phyloP scores from a whole-genome alignment of 441 rosid species.

The Syzygium malaccense region DNA sequence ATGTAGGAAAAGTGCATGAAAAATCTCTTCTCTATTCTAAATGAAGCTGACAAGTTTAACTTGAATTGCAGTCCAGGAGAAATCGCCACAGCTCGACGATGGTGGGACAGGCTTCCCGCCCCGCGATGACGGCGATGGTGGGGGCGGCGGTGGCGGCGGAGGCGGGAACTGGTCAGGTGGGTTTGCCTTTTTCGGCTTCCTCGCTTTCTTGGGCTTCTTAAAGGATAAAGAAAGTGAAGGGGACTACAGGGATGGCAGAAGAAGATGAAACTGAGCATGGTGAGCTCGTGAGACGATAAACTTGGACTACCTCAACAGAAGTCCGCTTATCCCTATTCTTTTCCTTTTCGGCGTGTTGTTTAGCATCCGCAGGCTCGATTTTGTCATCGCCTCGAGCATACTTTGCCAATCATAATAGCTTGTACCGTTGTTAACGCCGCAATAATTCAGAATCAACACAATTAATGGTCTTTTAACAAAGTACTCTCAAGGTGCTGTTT shows the following conservation, averaged over 20 bases:
- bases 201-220: constrained; percentile 71
- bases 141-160: constrained; percentile 82
- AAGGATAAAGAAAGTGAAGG: constrained; percentile 69
- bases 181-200: constrained; percentile 79
- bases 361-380: background rate
- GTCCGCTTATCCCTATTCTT: background rate
- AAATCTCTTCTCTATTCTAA: background rate
- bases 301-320: background rate
- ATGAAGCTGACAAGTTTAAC: background rate
- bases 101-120: constrained; percentile 80
- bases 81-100: constrained; percentile 63
- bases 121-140: constrained; percentile 63
- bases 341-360: background rate
- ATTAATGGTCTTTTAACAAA: background rate
- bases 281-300: background rate
- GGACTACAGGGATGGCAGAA: constrained; percentile 20
- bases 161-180: constrained; percentile 89
- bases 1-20: background rate
- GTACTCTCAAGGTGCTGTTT: background rate
- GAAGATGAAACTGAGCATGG: constrained; percentile 25
- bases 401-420: background rate
- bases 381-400: background rate
- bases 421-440: background rate
- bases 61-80: constrained; percentile 49
- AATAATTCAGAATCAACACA: background rate